phyloP scores from a whole-genome alignment of 2,329 filamentous ascomycete species.

The Neurospora sp. region DNA sequence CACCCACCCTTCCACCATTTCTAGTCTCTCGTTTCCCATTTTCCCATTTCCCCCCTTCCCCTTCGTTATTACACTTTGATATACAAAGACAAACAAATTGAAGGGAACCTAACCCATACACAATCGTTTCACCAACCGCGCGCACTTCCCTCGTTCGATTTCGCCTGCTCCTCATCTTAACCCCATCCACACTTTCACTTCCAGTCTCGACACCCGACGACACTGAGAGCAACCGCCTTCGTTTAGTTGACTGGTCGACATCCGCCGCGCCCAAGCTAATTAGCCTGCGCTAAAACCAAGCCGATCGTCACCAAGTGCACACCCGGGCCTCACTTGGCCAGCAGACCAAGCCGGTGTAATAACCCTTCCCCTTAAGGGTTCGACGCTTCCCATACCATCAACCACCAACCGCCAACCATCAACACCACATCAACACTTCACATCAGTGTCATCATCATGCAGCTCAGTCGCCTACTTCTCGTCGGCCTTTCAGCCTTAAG shows the following conservation, averaged over 20 bases:
- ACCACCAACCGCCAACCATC: not conserved
- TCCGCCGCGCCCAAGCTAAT: not conserved
- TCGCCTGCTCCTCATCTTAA: not conserved
- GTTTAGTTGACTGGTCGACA: not conserved
- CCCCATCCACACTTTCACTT: not conserved
- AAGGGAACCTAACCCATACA: not conserved
- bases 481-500: slow-evolving; percentile 37
- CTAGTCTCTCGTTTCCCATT: slow-evolving; percentile 12
- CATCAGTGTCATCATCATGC: slow-evolving; percentile 29
- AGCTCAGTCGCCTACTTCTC: slow-evolving; percentile 36
- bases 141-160: not conserved
- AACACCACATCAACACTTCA: not conserved
- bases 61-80: slow-evolving; percentile 5
- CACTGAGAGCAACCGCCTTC: not conserved
- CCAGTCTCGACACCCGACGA: not conserved
- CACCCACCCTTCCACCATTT: not conserved
- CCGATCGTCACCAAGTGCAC: not conserved
- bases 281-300: not conserved
- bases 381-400: not conserved
- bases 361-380: not conserved
- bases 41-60: slow-evolving; percentile 6
- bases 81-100: not conserved
- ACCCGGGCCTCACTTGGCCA: not conserved
- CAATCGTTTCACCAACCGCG: slow-evolving; percentile 1
- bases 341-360: not conserved